Conservation (phyloP, 2,329 filamentous ascomycete species). For the Claviceps africana region DNA sequence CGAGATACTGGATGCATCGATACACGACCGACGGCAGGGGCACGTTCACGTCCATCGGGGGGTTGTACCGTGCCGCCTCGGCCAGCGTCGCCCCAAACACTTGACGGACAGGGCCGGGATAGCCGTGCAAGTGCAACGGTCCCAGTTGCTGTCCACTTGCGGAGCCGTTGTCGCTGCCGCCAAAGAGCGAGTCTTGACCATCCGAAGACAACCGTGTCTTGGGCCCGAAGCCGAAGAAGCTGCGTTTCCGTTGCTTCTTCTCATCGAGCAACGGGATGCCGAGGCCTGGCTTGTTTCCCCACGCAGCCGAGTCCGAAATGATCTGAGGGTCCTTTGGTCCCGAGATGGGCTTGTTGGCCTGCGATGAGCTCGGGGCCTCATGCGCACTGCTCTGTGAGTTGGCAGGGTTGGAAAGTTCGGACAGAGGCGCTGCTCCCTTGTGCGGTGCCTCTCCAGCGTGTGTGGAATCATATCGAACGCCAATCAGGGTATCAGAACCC, state of each 20-base stretch:
- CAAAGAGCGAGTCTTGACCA: constrained; percentile 41
- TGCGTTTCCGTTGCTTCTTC: constrained; percentile 67
- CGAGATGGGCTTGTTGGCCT: constrained; percentile 50
- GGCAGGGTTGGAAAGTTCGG: constrained; percentile 20
- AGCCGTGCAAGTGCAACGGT: constrained; percentile 19
- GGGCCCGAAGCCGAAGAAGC: constrained; percentile 57
- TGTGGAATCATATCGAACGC: constrained; percentile 43
- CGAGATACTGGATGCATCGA: constrained; percentile 85
- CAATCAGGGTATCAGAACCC: constrained; percentile 36
- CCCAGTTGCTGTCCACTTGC: constrained; percentile 20
- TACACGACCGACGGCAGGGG: constrained; percentile 86
- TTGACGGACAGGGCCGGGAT: constrained; percentile 44
- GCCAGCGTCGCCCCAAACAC: constrained; percentile 76
- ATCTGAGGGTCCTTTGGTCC: constrained; percentile 70
- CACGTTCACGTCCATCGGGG: constrained; percentile 57
- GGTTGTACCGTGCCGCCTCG: constrained; percentile 73
- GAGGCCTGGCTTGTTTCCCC: constrained; percentile 63
- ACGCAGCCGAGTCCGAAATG: constrained; percentile 69
- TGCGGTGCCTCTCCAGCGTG: constrained; percentile 38
- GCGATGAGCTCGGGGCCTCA: constrained; percentile 24
- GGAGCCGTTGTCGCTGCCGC: constrained; percentile 31
- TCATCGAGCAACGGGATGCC: constrained; percentile 46
- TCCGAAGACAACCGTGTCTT: constrained; percentile 46
- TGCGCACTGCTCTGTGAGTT: constrained; percentile 18
- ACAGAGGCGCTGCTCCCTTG: constrained; percentile 21